Evolutionary conservation across 1,139 yeast species (phyloP), one percentile per base, ranked within the genome.

Genomic region (Nakaseomyces nivariensis): DNA sequence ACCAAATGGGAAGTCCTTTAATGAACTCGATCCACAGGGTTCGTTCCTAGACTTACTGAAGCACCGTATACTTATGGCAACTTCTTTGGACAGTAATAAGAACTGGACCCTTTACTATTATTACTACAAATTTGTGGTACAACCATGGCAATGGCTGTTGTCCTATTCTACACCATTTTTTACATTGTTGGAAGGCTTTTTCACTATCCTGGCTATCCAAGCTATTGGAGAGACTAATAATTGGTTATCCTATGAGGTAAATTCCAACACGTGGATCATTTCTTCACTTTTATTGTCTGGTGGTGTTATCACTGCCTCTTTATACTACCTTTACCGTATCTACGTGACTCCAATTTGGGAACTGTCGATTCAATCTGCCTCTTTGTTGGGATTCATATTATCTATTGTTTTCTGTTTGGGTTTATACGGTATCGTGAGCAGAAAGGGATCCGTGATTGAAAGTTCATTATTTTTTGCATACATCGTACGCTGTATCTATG

Each of bases 141-240:
- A 68, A 49, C 79, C 80, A 4, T 90, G 97, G 97, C 77, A 78
- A 55, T 65, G 76, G 50, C 69, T 85, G 44, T 72, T 92, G 45
- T 74, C 81, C 46, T 86, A 87, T 63, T 79, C 96, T 6, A 92
- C 98, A 1, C 94, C 96, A 0, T 72, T 86, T 46, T 90, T 92
- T 67, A 86, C 97, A 1, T 75, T 89, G 13, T 70, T 89, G 50
- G 98, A 92, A 70, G 98, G 98, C 1, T 84, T 92, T 60, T 92
- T 97, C 68, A 82, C 96, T 0, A 76, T 92, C 42, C 72, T 92
- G 51, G 82, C 89, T 31, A 87, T 92, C 54, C 98, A 92, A 68
- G 89, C 96, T 7, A 76, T 86, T 41, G 97, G 97, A 6, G 92
- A 88, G 63, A 79, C 87, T 7, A 76, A 87, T 49, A 76, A 78